A percentile compares a stretch with the other conserved stretches of the same genome.
These are phyloP conservation scores for Exophiala sp. DNA, from an alignment of 2,329 filamentous ascomycete species.

Conservation along the genomic window DNA sequence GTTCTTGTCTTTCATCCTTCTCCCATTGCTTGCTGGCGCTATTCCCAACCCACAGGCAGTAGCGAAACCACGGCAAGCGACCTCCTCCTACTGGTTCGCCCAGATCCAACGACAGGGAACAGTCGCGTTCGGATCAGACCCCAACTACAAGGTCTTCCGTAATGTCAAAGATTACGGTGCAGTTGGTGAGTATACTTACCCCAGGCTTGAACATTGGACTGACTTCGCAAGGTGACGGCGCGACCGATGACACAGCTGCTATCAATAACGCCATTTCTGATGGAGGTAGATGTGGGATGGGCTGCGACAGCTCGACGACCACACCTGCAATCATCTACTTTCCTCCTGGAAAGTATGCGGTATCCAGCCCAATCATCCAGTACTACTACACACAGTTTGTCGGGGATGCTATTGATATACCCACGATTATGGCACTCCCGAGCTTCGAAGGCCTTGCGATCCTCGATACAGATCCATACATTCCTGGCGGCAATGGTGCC, in stretches of 20 bases:
- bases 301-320: slow-evolving; percentile 78
- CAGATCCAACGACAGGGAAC: slow-evolving; percentile 63
- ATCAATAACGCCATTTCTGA: slow-evolving; percentile 78
- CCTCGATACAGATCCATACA: slow-evolving; percentile 83
- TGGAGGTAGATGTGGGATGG: slow-evolving; percentile 71
- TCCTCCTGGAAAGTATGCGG: slow-evolving; percentile 76
- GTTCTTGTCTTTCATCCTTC: slow-evolving; percentile 10
- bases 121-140: slow-evolving; percentile 49
- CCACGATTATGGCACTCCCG: slow-evolving; percentile 67
- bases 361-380: slow-evolving; percentile 72
- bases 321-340: slow-evolving; percentile 87
- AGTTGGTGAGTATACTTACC: slow-evolving; percentile 47
- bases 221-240: slow-evolving; percentile 51
- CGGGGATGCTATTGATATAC: slow-evolving; percentile 67
- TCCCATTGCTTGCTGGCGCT: slow-evolving; percentile 14
- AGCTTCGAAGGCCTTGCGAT: slow-evolving; percentile 79
- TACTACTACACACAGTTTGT: slow-evolving; percentile 93
- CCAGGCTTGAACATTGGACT: slow-evolving; percentile 20
- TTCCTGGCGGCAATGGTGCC: slow-evolving; percentile 47
- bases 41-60: slow-evolving; percentile 8
- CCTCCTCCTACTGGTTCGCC: slow-evolving; percentile 61
- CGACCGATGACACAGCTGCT: slow-evolving; percentile 76
- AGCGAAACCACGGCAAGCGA: slow-evolving; percentile 16
- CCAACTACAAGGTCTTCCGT: slow-evolving; percentile 64
- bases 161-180: slow-evolving; percentile 74